Conservation (phyloP, 1,139 yeast genomes). For the Candida sp. region DNA sequence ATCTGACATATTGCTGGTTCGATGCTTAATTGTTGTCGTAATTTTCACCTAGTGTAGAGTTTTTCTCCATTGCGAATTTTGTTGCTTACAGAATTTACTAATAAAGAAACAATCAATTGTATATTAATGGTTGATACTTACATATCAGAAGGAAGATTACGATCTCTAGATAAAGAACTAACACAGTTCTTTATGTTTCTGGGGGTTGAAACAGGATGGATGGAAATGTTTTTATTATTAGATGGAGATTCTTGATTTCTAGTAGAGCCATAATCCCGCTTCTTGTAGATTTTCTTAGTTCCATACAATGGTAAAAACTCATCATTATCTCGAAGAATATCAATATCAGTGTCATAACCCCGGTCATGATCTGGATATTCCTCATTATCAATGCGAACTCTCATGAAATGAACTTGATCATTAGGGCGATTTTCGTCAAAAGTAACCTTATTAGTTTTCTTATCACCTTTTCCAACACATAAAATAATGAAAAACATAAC, state of each 20-base stretch:
- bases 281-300: conserved; percentile 11
- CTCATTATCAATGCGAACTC: conserved; percentile 31
- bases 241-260: conserved; percentile 10
- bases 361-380: conserved; percentile 22
- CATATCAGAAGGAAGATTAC: conserved; percentile 27
- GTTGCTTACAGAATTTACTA: background rate
- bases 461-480: conserved; percentile 21
- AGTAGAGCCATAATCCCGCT: conserved; percentile 17
- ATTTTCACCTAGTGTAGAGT: background rate
- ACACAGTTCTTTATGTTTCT: conserved; percentile 20
- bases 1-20: conserved; percentile 10
- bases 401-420: conserved; percentile 35
- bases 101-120: background rate
- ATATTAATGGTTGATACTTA: background rate
- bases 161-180: conserved; percentile 25
- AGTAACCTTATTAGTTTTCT: conserved; percentile 5
- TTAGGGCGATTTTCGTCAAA: conserved; percentile 11
- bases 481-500: conserved; percentile 25
- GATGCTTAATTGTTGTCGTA: conserved; percentile 1
- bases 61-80: background rate
- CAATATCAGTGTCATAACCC: conserved; percentile 48
- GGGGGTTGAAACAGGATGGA: conserved; percentile 14
- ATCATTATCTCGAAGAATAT: conserved; percentile 31
- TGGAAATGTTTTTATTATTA: conserved; percentile 6
- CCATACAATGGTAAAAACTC: conserved; percentile 25